Conservation (phyloP, 352 stramenopile species). For the Globisporangium carolinianum region DNA sequence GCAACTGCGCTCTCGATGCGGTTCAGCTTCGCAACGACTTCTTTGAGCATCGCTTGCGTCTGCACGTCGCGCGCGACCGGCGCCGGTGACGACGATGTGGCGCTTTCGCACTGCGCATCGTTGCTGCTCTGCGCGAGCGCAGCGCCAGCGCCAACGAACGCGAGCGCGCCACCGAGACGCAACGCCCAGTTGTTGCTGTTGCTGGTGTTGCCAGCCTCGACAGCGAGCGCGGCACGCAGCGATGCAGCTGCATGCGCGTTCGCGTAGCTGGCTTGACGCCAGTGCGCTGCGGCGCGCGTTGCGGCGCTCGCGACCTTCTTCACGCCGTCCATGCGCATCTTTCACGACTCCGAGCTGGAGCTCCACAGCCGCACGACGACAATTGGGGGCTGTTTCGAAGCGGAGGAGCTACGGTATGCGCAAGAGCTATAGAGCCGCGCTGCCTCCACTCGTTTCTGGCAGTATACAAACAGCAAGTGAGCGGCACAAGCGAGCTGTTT, state of each 20-base stretch:
- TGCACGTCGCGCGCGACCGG: constrained; percentile 40
- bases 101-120: constrained; percentile 23
- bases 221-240: constrained; percentile 35
- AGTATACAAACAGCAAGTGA: not conserved
- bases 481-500: not conserved
- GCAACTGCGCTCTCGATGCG: constrained; percentile 81
- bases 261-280: constrained; percentile 19
- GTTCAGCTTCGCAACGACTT: constrained; percentile 83
- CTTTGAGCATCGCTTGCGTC: constrained; percentile 69
- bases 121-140: not conserved
- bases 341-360: constrained; percentile 18
- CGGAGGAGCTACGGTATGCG: not conserved
- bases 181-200: constrained; percentile 15
- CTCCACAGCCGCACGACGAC: no score
- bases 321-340: constrained; percentile 51
- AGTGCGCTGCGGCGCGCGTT: constrained; percentile 31
- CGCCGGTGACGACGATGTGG: constrained; percentile 13
- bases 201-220: constrained; percentile 30
- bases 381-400: no score
- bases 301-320: constrained; percentile 31
- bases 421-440: constrained; percentile 1
- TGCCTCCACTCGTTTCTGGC: constrained; percentile 2
- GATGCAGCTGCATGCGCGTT: constrained; percentile 22
- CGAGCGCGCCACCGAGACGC: constrained; percentile 23
- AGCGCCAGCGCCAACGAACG: constrained; percentile 18